Percentiles rank a stretch among this genome's conserved stretches.
phyloP scores from a whole-genome alignment of 208 protist species.

The Trypanosoma mega region DNA sequence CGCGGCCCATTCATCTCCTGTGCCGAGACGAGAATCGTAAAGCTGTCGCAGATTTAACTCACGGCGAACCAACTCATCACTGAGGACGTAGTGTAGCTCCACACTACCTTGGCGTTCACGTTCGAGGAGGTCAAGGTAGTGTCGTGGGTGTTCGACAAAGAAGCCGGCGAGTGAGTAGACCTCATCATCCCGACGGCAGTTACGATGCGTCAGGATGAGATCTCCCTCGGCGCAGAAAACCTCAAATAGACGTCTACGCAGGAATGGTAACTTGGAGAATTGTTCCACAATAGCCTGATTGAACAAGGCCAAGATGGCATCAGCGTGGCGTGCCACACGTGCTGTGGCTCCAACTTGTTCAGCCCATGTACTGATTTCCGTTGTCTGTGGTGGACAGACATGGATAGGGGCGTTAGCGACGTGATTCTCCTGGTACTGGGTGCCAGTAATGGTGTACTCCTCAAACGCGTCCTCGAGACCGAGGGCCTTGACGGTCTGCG shows the following conservation, averaged over 20 bases:
- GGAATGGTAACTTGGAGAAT: slow-evolving; percentile 70
- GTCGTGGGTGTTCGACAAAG: slow-evolving; percentile 66
- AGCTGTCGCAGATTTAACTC: slow-evolving; percentile 57
- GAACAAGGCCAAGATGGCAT: slow-evolving; percentile 59
- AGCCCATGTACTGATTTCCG: slow-evolving; percentile 59
- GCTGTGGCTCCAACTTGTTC: slow-evolving; percentile 36
- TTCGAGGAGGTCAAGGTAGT: slow-evolving; percentile 73
- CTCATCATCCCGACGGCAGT: slow-evolving; percentile 42
- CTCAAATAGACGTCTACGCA: slow-evolving; percentile 63
- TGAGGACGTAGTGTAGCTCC: slow-evolving; percentile 69
- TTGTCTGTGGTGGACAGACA: slow-evolving; percentile 50
- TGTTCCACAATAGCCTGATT: slow-evolving; percentile 77
- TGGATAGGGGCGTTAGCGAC: slow-evolving; percentile 40
- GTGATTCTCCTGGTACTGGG: slow-evolving; percentile 82
- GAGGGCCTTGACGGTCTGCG: slow-evolving; percentile 45
- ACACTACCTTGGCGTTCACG: slow-evolving; percentile 65
- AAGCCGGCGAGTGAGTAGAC: slow-evolving; percentile 69
- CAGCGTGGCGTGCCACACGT: slow-evolving; percentile 26
- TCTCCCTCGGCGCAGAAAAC: slow-evolving; percentile 79
- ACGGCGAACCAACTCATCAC: slow-evolving; percentile 61
- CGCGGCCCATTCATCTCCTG: slow-evolving; percentile 53
- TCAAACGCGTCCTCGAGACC: slow-evolving; percentile 78
- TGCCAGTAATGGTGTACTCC: slow-evolving; percentile 74
- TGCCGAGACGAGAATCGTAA: slow-evolving; percentile 26
- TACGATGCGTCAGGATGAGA: slow-evolving; percentile 71